These are phyloP conservation scores for Schizopora paradoxa DNA, from an alignment of 1,284 basidiomycete species.

Conservation along the genomic window DNA sequence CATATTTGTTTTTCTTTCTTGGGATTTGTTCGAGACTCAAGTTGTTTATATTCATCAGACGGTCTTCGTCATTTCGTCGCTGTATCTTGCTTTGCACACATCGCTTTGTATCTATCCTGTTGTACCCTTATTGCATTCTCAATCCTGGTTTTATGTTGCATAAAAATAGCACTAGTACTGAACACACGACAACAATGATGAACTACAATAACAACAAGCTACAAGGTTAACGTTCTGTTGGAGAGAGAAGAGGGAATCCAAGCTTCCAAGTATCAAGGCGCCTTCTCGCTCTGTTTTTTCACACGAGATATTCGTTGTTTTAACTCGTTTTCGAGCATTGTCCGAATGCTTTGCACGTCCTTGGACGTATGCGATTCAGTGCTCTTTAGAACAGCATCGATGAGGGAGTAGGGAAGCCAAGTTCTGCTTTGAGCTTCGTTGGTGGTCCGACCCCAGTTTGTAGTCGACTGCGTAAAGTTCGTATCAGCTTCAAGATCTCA, in stretches of 20 bases:
- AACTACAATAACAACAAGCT: too few relatives aligned
- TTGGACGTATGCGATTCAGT: constrained; percentile 47
- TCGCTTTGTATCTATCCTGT: background rate
- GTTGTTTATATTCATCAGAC: background rate
- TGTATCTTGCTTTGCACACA: background rate
- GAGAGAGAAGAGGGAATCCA: too few relatives aligned
- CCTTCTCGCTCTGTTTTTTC: constrained; percentile 45
- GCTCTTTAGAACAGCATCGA: constrained; percentile 80
- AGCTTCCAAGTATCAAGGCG: too few relatives aligned
- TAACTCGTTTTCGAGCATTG: constrained; percentile 52
- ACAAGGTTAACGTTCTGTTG: too few relatives aligned
- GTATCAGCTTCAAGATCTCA: too few relatives aligned
- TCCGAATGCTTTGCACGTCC: constrained; percentile 36
- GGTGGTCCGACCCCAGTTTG: constrained; percentile 50
- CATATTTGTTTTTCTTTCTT: background rate
- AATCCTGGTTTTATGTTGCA: background rate
- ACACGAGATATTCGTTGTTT: constrained; percentile 56
- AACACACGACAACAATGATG: too few relatives aligned
- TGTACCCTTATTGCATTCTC: background rate
- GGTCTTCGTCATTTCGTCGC: background rate
- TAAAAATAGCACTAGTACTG: too few relatives aligned
- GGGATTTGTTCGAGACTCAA: background rate
- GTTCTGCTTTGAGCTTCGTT: constrained; percentile 54
- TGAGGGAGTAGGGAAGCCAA: constrained; percentile 80
- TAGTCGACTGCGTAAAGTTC: constrained; percentile 46